Evolutionary conservation across 495 filamentous ascomycete genomes (phyloP), one percentile per base, ranked within the genome.

Genomic region (Aspergillus mulundensis): DNA sequence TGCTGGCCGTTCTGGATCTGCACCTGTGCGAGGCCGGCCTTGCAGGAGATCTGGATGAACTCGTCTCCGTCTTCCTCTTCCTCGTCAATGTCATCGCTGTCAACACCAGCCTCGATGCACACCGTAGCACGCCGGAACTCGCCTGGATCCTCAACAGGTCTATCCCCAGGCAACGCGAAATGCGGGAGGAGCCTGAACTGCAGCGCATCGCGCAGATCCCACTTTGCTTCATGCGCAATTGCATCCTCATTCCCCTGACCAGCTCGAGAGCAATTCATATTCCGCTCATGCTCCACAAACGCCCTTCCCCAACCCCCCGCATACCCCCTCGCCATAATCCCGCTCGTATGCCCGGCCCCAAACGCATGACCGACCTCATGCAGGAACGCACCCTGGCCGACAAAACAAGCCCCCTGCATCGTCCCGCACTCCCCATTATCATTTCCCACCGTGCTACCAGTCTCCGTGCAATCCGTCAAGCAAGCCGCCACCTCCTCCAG

Each of bases 281-380:
- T 28, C 25, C 25, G 25, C 25, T 4, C 25, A 28, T n/a, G n/a
- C 25, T 28, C 4, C 25, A 28, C 25, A 28, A 28, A 28, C 25
- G 25, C 25, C 25, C 25, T 3, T 8, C 25, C 25, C 40, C 6
- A 8, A 15, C 21, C 25, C 25, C 25, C 8, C 25, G 25, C 25
- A 47, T 47, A 47, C 21, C 44, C 44, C 10, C 44, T 1, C 10
- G 44, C 44, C 44, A 47, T 47, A n/a, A 47, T 47, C 44, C 44
- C 44, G 10, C 21, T 28, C n/a, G 44, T 47, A 30, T 47, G 44
- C 0, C 6, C 23, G 1, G 44, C 44, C 11, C 44, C 44, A 16
- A 47, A 47, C 18, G 44, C 44, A 25, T 47, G 44, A 7, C 44
- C 44, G 7, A 47, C 44, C 44, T 47, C 44, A 25, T 47, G 44